Evolutionary conservation across 805 yeast genomes (phyloP).

Genomic region (Sugiyamaella lignohabitans): DNA sequence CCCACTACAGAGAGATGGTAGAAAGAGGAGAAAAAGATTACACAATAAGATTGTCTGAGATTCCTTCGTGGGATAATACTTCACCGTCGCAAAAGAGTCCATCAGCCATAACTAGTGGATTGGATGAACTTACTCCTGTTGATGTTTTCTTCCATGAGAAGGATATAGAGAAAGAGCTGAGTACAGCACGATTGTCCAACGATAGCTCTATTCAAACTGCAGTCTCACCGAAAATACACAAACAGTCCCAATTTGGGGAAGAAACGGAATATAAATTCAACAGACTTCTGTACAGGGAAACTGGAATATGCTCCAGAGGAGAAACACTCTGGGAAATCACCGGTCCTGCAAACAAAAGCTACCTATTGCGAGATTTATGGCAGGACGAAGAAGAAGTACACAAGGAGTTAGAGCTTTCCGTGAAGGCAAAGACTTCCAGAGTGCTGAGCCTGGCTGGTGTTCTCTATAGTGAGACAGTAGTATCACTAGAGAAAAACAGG

Average conservation of each 20-base stretch:
- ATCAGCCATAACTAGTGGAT: neutral
- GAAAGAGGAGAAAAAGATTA: neutral
- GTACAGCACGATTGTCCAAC: too few species aligned
- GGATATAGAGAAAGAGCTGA: neutral
- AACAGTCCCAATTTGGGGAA: too few species aligned
- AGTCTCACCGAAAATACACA: too few species aligned
- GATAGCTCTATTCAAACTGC: too few species aligned
- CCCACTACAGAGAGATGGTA: neutral
- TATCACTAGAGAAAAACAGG: neutral
- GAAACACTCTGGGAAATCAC: conserved; percentile 4
- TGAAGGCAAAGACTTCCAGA: neutral
- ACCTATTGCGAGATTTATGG: conserved; percentile 8
- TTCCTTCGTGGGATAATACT: neutral
- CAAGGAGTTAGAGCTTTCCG: conserved; percentile 2
- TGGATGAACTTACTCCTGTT: neutral
- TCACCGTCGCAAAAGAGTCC: neutral
- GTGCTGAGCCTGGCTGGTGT: neutral
- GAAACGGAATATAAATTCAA: too few species aligned
- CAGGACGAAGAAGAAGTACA: conserved; percentile 5
- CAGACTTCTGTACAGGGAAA: too few species aligned
- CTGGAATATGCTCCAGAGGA: conserved; percentile 1
- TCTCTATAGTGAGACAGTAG: neutral
- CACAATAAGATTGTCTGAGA: too few species aligned
- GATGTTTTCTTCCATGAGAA: neutral
- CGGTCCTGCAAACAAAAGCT: neutral